Conservation (phyloP, 345 rosid species). For the Brassica incana region DNA sequence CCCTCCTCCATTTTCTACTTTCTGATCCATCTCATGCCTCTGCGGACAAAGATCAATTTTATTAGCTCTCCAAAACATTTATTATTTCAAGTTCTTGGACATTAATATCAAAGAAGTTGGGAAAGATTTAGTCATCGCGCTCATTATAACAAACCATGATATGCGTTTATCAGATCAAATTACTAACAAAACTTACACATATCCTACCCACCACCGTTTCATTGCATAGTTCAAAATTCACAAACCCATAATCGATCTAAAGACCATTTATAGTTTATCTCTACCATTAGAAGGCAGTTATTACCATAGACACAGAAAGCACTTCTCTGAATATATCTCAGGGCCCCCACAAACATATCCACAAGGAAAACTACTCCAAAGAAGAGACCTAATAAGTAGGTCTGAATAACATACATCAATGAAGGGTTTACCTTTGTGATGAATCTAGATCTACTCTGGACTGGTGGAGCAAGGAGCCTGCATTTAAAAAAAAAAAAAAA, state of each 20-base stretch:
- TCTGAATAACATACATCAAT: not conserved
- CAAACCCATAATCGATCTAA: not conserved
- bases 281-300: not conserved
- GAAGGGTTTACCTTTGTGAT: constrained; percentile 50
- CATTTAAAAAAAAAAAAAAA: constrained; percentile 6
- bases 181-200: not conserved
- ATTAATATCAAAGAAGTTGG: not conserved
- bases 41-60: constrained; percentile 5
- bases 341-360: not conserved
- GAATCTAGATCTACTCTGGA: constrained; percentile 34
- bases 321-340: not conserved
- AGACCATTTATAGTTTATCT: not conserved
- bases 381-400: not conserved
- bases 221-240: not conserved
- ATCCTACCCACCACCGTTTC: not conserved
- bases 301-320: not conserved
- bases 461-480: constrained; percentile 51
- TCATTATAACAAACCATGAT: constrained; percentile 2
- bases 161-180: not conserved
- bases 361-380: not conserved
- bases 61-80: not conserved
- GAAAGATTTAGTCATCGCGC: not conserved
- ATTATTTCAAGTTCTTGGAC: not conserved
- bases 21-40: constrained; percentile 33
- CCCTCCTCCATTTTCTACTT: constrained; percentile 37